Percentiles rank a stretch among this genome's conserved stretches.
Evolutionary conservation across 1,139 yeast genomes (phyloP).

Genomic region (Blastobotrys ciferrii): DNA sequence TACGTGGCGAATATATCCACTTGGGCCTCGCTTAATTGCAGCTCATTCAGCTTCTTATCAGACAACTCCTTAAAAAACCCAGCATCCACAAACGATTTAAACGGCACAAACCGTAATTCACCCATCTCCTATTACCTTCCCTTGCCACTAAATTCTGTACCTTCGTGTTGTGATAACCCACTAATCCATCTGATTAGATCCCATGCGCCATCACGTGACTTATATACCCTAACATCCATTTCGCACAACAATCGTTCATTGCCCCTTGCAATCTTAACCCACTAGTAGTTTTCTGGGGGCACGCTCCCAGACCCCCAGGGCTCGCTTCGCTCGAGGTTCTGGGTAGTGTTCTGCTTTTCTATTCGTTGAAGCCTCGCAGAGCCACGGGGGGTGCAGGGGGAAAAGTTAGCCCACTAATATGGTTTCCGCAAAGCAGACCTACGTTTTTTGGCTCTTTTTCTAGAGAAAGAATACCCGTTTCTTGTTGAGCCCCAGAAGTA

Average conservation of each 20-base stretch:
- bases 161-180: not conserved
- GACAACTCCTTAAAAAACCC: slow-evolving; percentile 78
- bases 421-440: too few species aligned
- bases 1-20: slow-evolving; percentile 44
- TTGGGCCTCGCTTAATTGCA: slow-evolving; percentile 56
- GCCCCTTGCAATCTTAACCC: too few species aligned
- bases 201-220: not conserved
- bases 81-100: slow-evolving; percentile 76
- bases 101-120: slow-evolving; percentile 45
- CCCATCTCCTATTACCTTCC: not conserved
- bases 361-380: too few species aligned
- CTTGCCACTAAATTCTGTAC: not conserved
- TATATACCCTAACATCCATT: not conserved
- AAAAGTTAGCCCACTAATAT: too few species aligned
- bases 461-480: too few species aligned
- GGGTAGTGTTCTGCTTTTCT: too few species aligned
- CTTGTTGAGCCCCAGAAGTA: too few species aligned
- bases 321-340: too few species aligned
- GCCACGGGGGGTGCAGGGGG: too few species aligned
- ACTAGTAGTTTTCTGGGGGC: too few species aligned
- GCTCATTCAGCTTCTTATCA: slow-evolving; percentile 61
- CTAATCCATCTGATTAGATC: not conserved
- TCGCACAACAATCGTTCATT: not conserved
- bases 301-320: too few species aligned
- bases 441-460: too few species aligned